Conservation (phyloP, 202 grass and related monocot genomes). For the Musa balbisiana region DNA sequence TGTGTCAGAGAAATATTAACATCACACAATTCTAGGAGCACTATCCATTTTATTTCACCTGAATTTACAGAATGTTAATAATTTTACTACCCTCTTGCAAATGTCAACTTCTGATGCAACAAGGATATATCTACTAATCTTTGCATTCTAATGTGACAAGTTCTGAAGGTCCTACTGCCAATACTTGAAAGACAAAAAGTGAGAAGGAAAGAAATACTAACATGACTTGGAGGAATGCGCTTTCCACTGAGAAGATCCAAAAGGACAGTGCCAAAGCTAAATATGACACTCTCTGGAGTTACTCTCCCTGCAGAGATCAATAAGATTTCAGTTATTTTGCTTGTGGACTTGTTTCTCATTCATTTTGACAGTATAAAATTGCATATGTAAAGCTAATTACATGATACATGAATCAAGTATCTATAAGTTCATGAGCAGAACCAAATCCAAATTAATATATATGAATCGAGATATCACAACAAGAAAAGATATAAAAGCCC, state of each 20-base stretch:
- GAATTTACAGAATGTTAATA: too few species aligned
- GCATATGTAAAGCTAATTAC: neutral
- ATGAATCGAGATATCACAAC: too few species aligned
- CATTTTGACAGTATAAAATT: neutral
- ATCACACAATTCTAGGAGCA: too few species aligned
- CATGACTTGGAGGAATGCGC: slow-evolving; percentile 13
- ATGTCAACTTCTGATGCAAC: neutral
- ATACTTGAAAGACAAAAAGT: neutral
- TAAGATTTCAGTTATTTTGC: too few species aligned
- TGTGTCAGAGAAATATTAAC: too few species aligned
- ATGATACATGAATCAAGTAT: neutral
- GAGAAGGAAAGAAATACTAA: neutral
- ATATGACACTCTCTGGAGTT: slow-evolving; percentile 10
- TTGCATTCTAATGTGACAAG: neutral
- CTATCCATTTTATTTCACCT: too few species aligned
- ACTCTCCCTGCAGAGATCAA: neutral
- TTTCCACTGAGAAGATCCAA: slow-evolving; percentile 14
- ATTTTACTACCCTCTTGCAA: neutral
- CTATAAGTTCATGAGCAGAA: neutral
- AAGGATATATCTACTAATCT: neutral
- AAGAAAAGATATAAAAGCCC: neutral
- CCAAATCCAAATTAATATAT: neutral
- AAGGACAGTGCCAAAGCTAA: slow-evolving; percentile 13
- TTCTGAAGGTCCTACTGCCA: neutral
- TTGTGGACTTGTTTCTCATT: too few species aligned